These are phyloP conservation scores for Yamadazyma siamensis DNA, from an alignment of 1,139 yeast species.

Conservation along the genomic window DNA sequence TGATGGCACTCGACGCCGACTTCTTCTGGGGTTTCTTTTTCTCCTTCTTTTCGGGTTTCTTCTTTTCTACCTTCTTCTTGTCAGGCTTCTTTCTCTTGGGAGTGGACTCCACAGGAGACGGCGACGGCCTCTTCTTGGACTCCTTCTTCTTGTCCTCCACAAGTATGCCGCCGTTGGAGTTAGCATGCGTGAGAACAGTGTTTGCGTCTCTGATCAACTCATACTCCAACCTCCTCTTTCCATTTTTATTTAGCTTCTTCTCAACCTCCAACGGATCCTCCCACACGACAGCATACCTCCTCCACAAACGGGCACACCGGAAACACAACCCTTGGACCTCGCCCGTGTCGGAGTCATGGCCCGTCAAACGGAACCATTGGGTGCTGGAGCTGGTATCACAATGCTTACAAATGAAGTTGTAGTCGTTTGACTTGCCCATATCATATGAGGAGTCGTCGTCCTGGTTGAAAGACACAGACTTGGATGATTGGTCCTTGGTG, in stretches of 20 bases:
- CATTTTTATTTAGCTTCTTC: conserved; percentile 40
- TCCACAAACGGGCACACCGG: conserved; percentile 89
- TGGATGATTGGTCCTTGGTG: conserved; percentile 19
- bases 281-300: conserved; percentile 90
- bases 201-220: conserved; percentile 61
- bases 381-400: conserved; percentile 53
- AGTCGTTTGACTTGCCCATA: conserved; percentile 40
- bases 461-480: conserved; percentile 41
- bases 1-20: background rate
- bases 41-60: conserved; percentile 1
- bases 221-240: conserved; percentile 63
- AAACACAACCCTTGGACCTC: conserved; percentile 60
- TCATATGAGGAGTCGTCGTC: conserved; percentile 74
- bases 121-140: conserved; percentile 9
- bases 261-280: conserved; percentile 71
- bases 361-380: conserved; percentile 75
- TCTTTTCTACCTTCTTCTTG: conserved; percentile 1
- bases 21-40: conserved; percentile 1
- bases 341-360: conserved; percentile 37
- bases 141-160: conserved; percentile 2
- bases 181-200: conserved; percentile 1
- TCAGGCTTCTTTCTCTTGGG: conserved; percentile 7
- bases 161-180: no score
- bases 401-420: conserved; percentile 57
- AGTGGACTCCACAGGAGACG: conserved; percentile 7